Evolutionary conservation across 768 basidiomycete species (phyloP), one percentile per base, ranked within the genome.

Genomic region (Fistulinella prunicolor): DNA sequence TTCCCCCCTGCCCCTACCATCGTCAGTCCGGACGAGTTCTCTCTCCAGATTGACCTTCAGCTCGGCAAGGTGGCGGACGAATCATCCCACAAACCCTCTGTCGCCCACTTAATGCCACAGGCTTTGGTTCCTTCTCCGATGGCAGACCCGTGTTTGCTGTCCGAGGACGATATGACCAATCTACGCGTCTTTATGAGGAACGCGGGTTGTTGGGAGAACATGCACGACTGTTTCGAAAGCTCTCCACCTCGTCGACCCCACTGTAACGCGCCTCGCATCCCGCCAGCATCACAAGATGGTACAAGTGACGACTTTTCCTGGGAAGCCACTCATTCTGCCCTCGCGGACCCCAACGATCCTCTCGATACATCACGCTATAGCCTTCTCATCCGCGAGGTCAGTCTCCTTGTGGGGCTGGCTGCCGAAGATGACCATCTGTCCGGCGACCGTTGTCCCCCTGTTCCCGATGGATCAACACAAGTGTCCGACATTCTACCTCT

Each of bases 371-470:
- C 55, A 2, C 56, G 54, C 30, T 69, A 46, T 22, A 67, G 67
- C 48, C 42, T 55, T 41, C 63, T 67, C 28, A 58, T 67, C 24
- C 58, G 61, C 14, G 67, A 69, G 23, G 63, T 69, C 14, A 61
- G 65, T 43, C 54, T 61, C 32, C 66, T 67, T 37, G 57, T 69
- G 13, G 67, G 65, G 19, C 41, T 67, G 17, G n/a, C 66, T 6
- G 16, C 49, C 1, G 63, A 65, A 1, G 46, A 63, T 16, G 56
- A 51, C 19, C 28, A 32, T 26, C 26, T 39, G 3, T 35, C 43
- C 21, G 44, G 29, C 20, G 48, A 51, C n/a, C n/a, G 6, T 28
- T 35, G 26, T 37, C 39, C 44, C 21, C 41, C 32, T 23, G 41
- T 43, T 26, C 39, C 39, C 30, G 38, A 32, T 21, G 30, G 22